Evolutionary conservation across 805 yeast species (phyloP).

Genomic region (Starmerella kuoi): DNA sequence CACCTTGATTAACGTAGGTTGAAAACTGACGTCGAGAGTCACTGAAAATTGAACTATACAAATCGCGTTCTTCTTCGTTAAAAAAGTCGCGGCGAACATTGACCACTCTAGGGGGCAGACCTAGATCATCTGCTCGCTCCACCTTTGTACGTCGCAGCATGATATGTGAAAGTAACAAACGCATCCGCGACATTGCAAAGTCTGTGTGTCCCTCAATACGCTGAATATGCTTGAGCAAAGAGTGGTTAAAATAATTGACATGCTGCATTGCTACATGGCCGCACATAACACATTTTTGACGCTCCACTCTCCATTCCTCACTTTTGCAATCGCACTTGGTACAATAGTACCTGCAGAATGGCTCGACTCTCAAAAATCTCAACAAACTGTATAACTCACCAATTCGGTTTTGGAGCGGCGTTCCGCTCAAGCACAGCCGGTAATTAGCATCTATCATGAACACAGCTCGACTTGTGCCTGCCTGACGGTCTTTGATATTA

Average conservation of each 20-base stretch:
- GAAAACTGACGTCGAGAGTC: slow-evolving; percentile 80
- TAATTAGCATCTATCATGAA: slow-evolving; percentile 57
- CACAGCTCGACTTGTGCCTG: slow-evolving; percentile 89
- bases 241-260: slow-evolving; percentile 89
- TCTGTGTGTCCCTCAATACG: slow-evolving; percentile 70
- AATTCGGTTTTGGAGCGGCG: slow-evolving; percentile 90
- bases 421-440: slow-evolving; percentile 88
- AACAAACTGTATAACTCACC: slow-evolving; percentile 93
- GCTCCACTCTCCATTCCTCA: slow-evolving; percentile 74
- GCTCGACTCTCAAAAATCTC: slow-evolving; percentile 69
- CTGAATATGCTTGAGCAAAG: slow-evolving; percentile 87
- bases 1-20: slow-evolving; percentile 91
- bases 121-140: slow-evolving; percentile 94
- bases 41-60: slow-evolving; percentile 75
- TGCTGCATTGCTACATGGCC: slow-evolving; percentile 92
- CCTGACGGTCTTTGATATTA: slow-evolving; percentile 86
- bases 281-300: slow-evolving; percentile 74
- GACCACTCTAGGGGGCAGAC: slow-evolving; percentile 90
- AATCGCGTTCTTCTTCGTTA: slow-evolving; percentile 89
- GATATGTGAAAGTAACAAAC: slow-evolving; percentile 58
- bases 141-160: slow-evolving; percentile 92
- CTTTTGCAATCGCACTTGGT: slow-evolving; percentile 83
- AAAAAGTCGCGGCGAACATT: slow-evolving; percentile 77
- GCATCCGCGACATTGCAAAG: slow-evolving; percentile 64
- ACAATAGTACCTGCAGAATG: slow-evolving; percentile 83